Evolutionary conservation across 768 basidiomycete species (phyloP).

Genomic region (Agaricus bisporus): DNA sequence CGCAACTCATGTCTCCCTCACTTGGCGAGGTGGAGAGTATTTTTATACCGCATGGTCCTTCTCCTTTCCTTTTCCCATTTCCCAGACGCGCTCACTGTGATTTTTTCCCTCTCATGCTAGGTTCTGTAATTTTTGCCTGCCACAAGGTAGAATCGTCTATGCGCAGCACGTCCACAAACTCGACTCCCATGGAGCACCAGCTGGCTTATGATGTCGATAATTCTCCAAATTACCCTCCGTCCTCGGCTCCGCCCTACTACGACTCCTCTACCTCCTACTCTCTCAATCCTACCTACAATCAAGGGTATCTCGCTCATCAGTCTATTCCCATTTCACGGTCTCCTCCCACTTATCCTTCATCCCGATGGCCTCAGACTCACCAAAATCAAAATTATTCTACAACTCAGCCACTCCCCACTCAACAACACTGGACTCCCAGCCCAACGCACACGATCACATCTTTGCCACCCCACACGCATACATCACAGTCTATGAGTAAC

Average conservation of each 20-base stretch:
- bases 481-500: slow-evolving; percentile 2
- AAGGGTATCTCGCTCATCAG: slow-evolving; percentile 27
- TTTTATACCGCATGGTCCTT: slow-evolving; percentile 84
- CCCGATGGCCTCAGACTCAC: slow-evolving; percentile 33
- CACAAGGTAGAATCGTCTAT: slow-evolving; percentile 52
- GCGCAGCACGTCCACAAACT: slow-evolving; percentile 32
- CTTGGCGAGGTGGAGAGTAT: slow-evolving; percentile 74
- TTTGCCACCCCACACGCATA: neutral
- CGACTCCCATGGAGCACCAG: slow-evolving; percentile 36
- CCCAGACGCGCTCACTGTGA: slow-evolving; percentile 18
- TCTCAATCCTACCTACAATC: slow-evolving; percentile 33
- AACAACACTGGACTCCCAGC: slow-evolving; percentile 10
- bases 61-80: slow-evolving; percentile 20
- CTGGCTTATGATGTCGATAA: slow-evolving; percentile 31
- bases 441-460: slow-evolving; percentile 23
- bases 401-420: neutral
- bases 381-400: neutral
- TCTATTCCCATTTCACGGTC: slow-evolving; percentile 25
- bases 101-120: slow-evolving; percentile 28
- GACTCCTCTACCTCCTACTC: slow-evolving; percentile 36
- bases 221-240: slow-evolving; percentile 25
- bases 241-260: slow-evolving; percentile 31
- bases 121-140: slow-evolving; percentile 68
- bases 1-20: slow-evolving; percentile 54
- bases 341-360: slow-evolving; percentile 32